Evolutionary conservation across 129 eudicot species (phyloP).

Genomic region (Artemisia argyi): DNA sequence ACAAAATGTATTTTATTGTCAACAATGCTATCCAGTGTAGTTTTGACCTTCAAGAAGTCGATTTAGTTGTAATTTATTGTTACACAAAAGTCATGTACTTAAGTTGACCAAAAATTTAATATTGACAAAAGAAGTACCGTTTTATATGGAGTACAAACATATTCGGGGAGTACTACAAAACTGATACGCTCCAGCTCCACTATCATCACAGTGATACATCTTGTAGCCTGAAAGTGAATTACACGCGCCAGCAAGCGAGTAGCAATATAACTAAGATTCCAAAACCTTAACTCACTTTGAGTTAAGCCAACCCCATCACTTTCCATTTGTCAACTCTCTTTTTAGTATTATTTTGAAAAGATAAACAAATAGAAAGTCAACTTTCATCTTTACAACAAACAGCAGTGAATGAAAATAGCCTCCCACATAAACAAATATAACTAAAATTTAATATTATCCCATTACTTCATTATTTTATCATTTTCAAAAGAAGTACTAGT

Average conservation of each 20-base stretch:
- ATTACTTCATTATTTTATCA: slow-evolving; percentile 1
- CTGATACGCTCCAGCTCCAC: too few species aligned
- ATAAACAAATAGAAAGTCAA: slow-evolving; percentile 22
- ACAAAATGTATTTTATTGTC: too few species aligned
- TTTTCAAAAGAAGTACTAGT: not conserved
- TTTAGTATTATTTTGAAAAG: slow-evolving; percentile 16
- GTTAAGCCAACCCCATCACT: slow-evolving; percentile 31
- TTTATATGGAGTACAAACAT: too few species aligned
- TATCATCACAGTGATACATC: too few species aligned
- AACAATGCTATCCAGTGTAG: too few species aligned
- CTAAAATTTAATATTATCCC: slow-evolving; percentile 1
- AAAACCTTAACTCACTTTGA: slow-evolving; percentile 24
- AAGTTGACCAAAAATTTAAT: too few species aligned
- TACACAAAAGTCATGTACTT: too few species aligned
- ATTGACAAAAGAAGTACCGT: too few species aligned
- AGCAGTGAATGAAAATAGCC: slow-evolving; percentile 27
- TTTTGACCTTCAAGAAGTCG: too few species aligned
- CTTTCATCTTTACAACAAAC: slow-evolving; percentile 28
- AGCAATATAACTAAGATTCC: slow-evolving; percentile 20
- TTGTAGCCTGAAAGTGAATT: too few species aligned
- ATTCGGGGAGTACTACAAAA: too few species aligned
- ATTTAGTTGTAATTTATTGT: too few species aligned
- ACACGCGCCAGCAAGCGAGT: not conserved
- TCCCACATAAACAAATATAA: slow-evolving; percentile 5
- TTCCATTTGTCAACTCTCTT: slow-evolving; percentile 36